Evolutionary conservation across 2,329 filamentous ascomycete genomes (phyloP).

Genomic region (Lizonia empirigonia): DNA sequence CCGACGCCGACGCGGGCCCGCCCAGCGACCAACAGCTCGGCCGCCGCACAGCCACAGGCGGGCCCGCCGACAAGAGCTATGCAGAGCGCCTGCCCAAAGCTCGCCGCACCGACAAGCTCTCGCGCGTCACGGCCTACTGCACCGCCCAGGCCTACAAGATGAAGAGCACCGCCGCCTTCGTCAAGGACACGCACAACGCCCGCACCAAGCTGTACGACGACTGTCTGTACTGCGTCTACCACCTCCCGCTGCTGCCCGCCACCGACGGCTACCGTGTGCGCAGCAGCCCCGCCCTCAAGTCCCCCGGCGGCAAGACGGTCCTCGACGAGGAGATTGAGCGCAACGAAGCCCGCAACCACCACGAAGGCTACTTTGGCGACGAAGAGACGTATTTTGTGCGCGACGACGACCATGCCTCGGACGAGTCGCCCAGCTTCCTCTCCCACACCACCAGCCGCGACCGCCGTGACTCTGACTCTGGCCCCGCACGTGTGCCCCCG

Average conservation of each 20-base stretch:
- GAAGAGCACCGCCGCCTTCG: slow-evolving; percentile 83
- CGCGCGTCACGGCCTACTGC: slow-evolving; percentile 92
- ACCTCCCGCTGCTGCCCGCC: slow-evolving; percentile 84
- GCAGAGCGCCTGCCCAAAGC: slow-evolving; percentile 91
- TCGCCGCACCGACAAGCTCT: slow-evolving; percentile 82
- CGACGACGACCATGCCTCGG: slow-evolving; percentile 24
- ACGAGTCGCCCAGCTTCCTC: slow-evolving; percentile 20
- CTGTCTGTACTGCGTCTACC: slow-evolving; percentile 94
- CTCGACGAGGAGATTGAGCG: slow-evolving; percentile 95
- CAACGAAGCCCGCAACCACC: slow-evolving; percentile 85
- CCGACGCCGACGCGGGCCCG: slow-evolving; percentile 61
- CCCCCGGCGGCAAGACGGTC: slow-evolving; percentile 88
- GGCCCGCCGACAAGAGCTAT: slow-evolving; percentile 79
- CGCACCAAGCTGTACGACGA: slow-evolving; percentile 98
- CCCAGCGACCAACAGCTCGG: slow-evolving; percentile 69
- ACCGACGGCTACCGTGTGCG: slow-evolving; percentile 84
- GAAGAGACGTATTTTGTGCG: slow-evolving; percentile 62
- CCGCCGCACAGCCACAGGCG: slow-evolving; percentile 69
- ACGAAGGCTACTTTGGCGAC: slow-evolving; percentile 88
- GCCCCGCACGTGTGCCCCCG: slow-evolving; percentile 62
- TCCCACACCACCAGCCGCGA: slow-evolving; percentile 14
- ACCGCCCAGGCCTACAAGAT: slow-evolving; percentile 94
- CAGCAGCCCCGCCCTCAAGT: slow-evolving; percentile 90
- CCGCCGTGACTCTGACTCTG: slow-evolving; percentile 27
- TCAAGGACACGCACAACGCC: slow-evolving; percentile 84